phyloP scores from a whole-genome alignment of 2,329 filamentous ascomycete species.

The Gyromitra esculenta region DNA sequence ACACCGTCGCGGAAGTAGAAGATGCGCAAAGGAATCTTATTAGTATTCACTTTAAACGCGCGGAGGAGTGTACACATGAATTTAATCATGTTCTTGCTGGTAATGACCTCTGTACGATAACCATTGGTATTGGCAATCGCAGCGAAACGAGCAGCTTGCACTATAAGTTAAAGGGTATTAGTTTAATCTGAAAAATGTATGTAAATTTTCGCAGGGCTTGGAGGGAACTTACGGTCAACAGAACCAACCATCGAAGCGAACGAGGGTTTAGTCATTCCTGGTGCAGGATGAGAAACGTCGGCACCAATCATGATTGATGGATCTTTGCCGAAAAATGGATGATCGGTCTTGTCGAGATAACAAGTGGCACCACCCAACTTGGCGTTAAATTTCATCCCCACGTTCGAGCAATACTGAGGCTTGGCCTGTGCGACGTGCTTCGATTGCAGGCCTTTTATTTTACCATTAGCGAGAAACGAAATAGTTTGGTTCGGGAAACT shows the following conservation, averaged over 20 bases:
- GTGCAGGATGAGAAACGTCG: constrained; percentile 85
- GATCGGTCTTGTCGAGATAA: constrained; percentile 60
- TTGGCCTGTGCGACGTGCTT: constrained; percentile 75
- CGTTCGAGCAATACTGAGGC: constrained; percentile 89
- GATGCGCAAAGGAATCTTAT: constrained; percentile 73
- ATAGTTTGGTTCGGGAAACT: constrained; percentile 29
- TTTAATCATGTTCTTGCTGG: constrained; percentile 70
- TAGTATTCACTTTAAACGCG: constrained; percentile 68
- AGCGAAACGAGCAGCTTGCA: constrained; percentile 76
- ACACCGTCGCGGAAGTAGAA: constrained; percentile 96
- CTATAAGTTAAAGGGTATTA: constrained; percentile 62
- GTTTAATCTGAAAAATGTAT: not conserved
- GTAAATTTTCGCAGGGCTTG: not conserved
- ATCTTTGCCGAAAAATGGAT: constrained; percentile 62
- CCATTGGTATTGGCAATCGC: constrained; percentile 86
- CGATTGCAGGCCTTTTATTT: constrained; percentile 70
- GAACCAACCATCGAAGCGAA: constrained; percentile 76
- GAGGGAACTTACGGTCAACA: constrained; percentile 55
- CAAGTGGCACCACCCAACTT: constrained; percentile 88
- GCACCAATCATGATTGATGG: constrained; percentile 87
- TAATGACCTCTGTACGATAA: constrained; percentile 80
- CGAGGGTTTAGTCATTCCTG: constrained; percentile 74
- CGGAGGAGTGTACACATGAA: constrained; percentile 72
- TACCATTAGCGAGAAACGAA: constrained; percentile 25
- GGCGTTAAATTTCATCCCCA: constrained; percentile 95